phyloP scores from a whole-genome alignment of 148 eudicot species.

The Camellia granthamiana region DNA sequence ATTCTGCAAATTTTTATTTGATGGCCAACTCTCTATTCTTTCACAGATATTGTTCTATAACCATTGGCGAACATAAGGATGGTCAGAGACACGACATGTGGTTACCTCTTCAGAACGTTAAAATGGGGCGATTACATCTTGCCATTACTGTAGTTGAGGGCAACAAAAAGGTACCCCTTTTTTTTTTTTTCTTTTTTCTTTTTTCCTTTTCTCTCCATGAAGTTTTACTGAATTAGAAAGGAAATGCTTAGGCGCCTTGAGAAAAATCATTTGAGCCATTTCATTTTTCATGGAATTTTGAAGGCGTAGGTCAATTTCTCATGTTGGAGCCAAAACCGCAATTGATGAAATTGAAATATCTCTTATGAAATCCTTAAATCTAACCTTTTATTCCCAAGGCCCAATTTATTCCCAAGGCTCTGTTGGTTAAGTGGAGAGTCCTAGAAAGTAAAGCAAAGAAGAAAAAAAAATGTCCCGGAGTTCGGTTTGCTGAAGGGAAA shows the following conservation, averaged over 20 bases:
- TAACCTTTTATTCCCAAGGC: neutral
- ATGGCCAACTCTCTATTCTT: neutral
- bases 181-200: no score
- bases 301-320: neutral
- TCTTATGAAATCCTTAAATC: neutral
- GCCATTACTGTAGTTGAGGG: constrained; percentile 67
- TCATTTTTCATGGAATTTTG: neutral
- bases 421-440: neutral
- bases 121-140: constrained; percentile 78
- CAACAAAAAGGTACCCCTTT: constrained; percentile 55
- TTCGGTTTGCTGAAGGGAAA: no score
- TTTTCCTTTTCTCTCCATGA: neutral
- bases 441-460: neutral
- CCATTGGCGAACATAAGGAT: constrained; percentile 57
- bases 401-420: neutral
- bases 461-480: no score
- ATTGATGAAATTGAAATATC: neutral
- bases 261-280: neutral
- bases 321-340: neutral
- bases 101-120: constrained; percentile 71
- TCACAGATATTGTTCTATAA: constrained; percentile 70
- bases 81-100: constrained; percentile 91
- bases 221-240: neutral
- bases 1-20: neutral
- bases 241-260: neutral